Base-by-base conservation (phyloP, 352 stramenopile species). In the Phytophthora pseudosyringae region DNA sequence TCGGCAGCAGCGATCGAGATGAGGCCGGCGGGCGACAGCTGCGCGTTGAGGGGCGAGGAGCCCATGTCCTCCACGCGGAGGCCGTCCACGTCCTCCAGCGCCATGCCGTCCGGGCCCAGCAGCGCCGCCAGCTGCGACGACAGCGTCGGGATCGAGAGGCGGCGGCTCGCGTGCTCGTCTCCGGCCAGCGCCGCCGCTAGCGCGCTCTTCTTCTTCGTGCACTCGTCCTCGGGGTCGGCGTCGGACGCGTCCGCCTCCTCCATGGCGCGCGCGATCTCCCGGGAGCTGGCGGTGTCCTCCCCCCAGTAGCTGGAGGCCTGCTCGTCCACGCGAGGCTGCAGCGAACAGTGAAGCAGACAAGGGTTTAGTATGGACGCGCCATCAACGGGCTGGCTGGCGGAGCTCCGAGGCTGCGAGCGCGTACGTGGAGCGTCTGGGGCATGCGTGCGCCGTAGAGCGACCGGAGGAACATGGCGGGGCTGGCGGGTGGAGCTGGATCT, bases 1-100 rank as follows among this genome's bases (percentile, higher is more conserved):
- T 94, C 86, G 3, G 86, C 86, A 4, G 86, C 86, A 40, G 86
- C 86, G 52, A 94, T 93, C 6, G 86, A 94, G 52, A 94, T 94
- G 32, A 94, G 73, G 0, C 86, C 86, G 10, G 82, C 71, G 16
- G 86, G 86, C 40, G 83, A 93, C 57, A 94, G 64, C 47, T 92
- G 80, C 28, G 82, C 62, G 32, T 76, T 76, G 8, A 86, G 48
- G 5, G 81, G 72, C 6, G 75, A 81, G 0, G 69, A 61, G 5
- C 71, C 56, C 60, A 91, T 75, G 52, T 88, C 76, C 28, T 83
- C 74, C 21, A 88, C 65, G 15, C 64, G 52, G 13, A 85, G 32
- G 0, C 69, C 61, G n/a, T 83, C 69, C 29, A 87, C 45, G 29
- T 89, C 76, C 15, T 89, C 73, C 28, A 90, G 50, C 0, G 69